Percentiles rank a stretch among this genome's conserved stretches.
Evolutionary conservation across 176 grass and related monocot genomes (phyloP).

Genomic region (Phoenix dactylifera): DNA sequence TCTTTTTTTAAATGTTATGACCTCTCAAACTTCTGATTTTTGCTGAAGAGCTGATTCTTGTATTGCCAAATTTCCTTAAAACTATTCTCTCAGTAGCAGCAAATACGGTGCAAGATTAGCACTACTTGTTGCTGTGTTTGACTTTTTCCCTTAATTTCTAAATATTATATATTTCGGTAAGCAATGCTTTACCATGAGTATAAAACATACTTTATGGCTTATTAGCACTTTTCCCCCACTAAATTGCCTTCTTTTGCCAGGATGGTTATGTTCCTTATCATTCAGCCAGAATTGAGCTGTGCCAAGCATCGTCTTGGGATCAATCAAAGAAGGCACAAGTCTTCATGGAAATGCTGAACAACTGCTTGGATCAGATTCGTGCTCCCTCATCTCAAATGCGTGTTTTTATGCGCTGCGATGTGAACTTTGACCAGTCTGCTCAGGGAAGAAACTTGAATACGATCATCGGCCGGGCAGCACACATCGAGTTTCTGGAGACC

Average conservation of each 20-base stretch:
- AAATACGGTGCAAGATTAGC: too few relatives aligned
- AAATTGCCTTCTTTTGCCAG: conserved; percentile 19
- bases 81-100: too few relatives aligned
- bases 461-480: conserved; percentile 69
- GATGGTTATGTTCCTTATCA: conserved; percentile 92
- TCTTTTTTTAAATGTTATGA: too few relatives aligned
- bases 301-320: conserved; percentile 42
- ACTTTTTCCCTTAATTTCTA: too few relatives aligned
- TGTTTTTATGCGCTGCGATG: conserved; percentile 80
- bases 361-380: conserved; percentile 71
- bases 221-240: too few relatives aligned
- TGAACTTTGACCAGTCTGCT: conserved; percentile 56
- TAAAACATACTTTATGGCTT: too few relatives aligned
- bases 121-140: too few relatives aligned
- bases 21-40: too few relatives aligned
- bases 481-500: conserved; percentile 83
- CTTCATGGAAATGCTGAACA: conserved; percentile 87
- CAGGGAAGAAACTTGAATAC: conserved; percentile 66
- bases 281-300: conserved; percentile 80
- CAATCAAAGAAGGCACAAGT: conserved; percentile 58
- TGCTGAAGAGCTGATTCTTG: too few relatives aligned
- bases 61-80: too few relatives aligned
- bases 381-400: conserved; percentile 43
- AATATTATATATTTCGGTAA: too few relatives aligned
- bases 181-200: too few relatives aligned